These are phyloP conservation scores for Wakefieldia striispora DNA, from an alignment of 768 basidiomycete species.

Conservation along the genomic window DNA sequence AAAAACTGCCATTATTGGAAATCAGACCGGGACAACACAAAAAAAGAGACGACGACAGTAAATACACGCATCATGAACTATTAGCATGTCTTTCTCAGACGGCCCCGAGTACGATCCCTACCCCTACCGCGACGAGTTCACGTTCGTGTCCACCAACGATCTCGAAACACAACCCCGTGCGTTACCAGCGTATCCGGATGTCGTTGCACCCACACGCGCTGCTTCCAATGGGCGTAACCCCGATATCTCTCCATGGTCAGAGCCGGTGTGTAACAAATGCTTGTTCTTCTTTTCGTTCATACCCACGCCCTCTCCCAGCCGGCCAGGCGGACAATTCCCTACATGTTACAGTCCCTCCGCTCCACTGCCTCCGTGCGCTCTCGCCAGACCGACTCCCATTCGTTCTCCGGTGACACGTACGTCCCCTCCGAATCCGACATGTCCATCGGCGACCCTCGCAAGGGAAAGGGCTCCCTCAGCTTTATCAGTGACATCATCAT, in stretches of 20 bases:
- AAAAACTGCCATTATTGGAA: conserved; percentile 7
- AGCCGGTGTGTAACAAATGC: conserved; percentile 10
- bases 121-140: conserved; percentile 9
- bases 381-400: conserved; percentile 31
- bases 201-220: background rate
- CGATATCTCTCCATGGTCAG: conserved; percentile 21
- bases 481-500: conserved; percentile 40
- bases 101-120: background rate
- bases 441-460: conserved; percentile 40
- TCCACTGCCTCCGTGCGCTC: conserved; percentile 29
- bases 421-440: conserved; percentile 33
- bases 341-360: conserved; percentile 35
- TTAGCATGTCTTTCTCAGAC: conserved; percentile 19
- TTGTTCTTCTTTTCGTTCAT: background rate
- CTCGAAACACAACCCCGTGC: conserved; percentile 3
- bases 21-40: background rate
- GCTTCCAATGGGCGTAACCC: conserved; percentile 1
- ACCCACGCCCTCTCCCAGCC: conserved; percentile 15
- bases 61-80: too few relatives aligned
- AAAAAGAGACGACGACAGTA: background rate
- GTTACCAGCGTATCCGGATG: conserved; percentile 12
- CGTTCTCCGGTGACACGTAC: conserved; percentile 24
- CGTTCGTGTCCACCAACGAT: conserved; percentile 6
- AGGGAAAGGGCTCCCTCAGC: conserved; percentile 47
- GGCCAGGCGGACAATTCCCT: conserved; percentile 22